Base-by-base conservation (phyloP, 2,329 filamentous ascomycete species). In the Triangularia verruculosa region DNA sequence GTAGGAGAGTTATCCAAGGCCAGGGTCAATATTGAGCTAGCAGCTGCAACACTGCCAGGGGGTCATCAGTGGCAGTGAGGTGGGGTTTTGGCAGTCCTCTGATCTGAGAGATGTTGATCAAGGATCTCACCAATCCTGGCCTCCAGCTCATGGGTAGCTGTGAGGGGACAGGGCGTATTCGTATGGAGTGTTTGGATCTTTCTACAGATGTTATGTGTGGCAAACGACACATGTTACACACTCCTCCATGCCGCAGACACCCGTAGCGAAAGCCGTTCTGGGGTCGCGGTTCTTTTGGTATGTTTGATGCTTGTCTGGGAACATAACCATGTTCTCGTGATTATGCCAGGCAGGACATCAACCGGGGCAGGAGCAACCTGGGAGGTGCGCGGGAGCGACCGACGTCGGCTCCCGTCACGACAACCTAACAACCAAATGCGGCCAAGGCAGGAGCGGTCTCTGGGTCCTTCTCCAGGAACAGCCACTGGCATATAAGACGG, bases 261-360 rank as follows among this genome's bases (percentile, higher is more conserved):
- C 20, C 64, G 64, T 62, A 24, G 13, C 63, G 22, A 51, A 60
- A 25, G 9, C 15, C 57, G 20, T 58, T 22, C 51, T 64, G 61
- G 53, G 57, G 51, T 59, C 59, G 61, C 61, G 62, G 59, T 53
- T 64, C 47, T 43, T 59, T 43, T 73, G 69, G 68, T 73, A 69
- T 74, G 78, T 79, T 78, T 80, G 78, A 80, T 78, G 74, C 76
- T 76, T 80, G 78, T 80, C 78, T 79, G 73, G 71, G 51, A 28
- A 59, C 64, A 64, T 66, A 74, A 71, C 74, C 76, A 72, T 76
- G 75, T 70, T 73, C 69, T 69, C 71, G 75, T 71, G 74, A 70
- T 75, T 71, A 78, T 76, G 74, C 77, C 74, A 69, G 73, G 73
- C 74, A 73, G 78, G 78, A 78, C 74, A 73, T 72, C 66, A 67